phyloP scores from a whole-genome alignment of 2,329 filamentous ascomycete genomes.

The Fusarium sp. region DNA sequence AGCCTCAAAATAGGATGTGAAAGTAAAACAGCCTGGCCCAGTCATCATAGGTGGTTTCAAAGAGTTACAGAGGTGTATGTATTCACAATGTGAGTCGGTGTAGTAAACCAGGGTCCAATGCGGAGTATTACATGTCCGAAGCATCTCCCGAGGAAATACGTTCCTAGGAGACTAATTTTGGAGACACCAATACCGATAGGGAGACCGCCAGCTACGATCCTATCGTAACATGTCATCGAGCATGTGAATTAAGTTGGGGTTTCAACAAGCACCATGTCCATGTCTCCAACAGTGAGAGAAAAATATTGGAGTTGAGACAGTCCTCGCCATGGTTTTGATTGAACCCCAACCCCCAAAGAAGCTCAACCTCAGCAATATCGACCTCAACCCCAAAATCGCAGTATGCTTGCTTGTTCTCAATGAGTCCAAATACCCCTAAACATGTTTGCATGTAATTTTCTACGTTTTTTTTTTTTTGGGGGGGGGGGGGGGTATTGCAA shows the following conservation, averaged over 20 bases:
- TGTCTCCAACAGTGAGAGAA: conserved; percentile 2
- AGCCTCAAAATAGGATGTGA: conserved; percentile 32
- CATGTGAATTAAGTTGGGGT: conserved; percentile 42
- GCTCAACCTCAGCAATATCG: conserved; percentile 22
- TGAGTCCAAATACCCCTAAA: no score
- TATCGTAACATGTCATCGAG: neutral
- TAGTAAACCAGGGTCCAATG: neutral
- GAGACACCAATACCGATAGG: conserved; percentile 31
- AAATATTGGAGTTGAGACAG: conserved; percentile 26
- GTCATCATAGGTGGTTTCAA: neutral
- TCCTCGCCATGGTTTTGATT: neutral
- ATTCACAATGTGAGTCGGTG: neutral
- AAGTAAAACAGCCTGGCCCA: neutral
- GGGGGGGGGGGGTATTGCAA: conserved; percentile 1
- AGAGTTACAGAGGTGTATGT: neutral
- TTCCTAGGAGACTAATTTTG: conserved; percentile 35
- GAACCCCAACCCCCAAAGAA: conserved; percentile 42
- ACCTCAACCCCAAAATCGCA: conserved; percentile 38
- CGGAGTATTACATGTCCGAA: conserved; percentile 25
- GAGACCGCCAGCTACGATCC: conserved; percentile 10
- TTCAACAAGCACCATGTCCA: conserved; percentile 34
- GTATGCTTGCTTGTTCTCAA: conserved; percentile 8
- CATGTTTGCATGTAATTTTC: neutral
- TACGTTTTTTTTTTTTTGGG: neutral
- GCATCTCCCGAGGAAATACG: conserved; percentile 32